Base-by-base conservation (phyloP, 805 yeast species). In the Saccharomycopsis sp. region DNA sequence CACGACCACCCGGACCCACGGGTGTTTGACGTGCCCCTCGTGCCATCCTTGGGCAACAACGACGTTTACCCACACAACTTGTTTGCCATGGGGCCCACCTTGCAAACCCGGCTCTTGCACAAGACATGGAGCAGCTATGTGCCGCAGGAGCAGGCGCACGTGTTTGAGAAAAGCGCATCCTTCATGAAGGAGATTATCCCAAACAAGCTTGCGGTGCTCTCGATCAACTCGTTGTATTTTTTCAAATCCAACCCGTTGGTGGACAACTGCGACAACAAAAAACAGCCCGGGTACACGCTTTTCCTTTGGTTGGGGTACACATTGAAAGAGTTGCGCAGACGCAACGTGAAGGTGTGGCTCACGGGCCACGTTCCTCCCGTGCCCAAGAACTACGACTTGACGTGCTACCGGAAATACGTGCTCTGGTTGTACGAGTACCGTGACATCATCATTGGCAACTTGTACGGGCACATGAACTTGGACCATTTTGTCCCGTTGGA, bases 291-390 rank as follows among this genome's bases (percentile, higher is more conserved):
- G 1, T 84, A 79, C 55, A 73, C 77, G 52, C 62, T 81, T 38
- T 72, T 84, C 49, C 66, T 75, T 46, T 85, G 95, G 95, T 60
- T 86, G 5, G 89, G 92, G 3, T 67, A 71, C 34, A 77, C 79
- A 2, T 64, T 86, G 46, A 73, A 77, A 53, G 94, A 84, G 56
- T 60, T 85, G 61, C 67, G 95, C 52, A 62, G 65, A 17, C 63
- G 94, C 46, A 71, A 73, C 13, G 78, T 85, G 75, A 85, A 85
- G 61, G 94, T 81, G 13, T 86, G 94, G 94, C 60, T 85, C 17
- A 66, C 80, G 32, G 94, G 95, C 4, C 95, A 85, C 62, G 94
- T 86, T 12, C 95, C 95, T 3, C 94, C 95, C 4, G 73, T 79
- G 35, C 76, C 77, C 19, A 84, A 84, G 57, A 85, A 85, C 56